A percentile compares a stretch with the other conserved stretches of the same genome.
Conservation (phyloP, 1,284 basidiomycete genomes). For the Fomitopsis betulina region DNA sequence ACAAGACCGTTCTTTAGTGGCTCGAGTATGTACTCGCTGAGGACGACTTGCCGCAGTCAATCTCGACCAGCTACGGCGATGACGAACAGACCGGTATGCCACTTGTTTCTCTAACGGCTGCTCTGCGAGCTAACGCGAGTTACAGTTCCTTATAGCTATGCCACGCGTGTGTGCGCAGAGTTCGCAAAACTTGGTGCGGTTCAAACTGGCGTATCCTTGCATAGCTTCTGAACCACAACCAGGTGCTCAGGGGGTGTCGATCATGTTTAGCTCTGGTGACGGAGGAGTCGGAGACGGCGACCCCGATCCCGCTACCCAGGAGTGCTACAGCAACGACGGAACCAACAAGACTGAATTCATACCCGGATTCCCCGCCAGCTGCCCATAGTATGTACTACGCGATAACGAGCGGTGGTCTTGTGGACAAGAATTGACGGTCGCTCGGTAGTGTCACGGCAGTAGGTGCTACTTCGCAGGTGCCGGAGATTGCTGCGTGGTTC, state of each 20-base stretch:
- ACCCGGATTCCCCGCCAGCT: constrained; percentile 55
- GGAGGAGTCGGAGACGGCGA: constrained; percentile 64
- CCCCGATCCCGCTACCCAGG: constrained; percentile 40
- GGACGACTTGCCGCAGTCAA: constrained; percentile 43
- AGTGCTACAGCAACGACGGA: constrained; percentile 59
- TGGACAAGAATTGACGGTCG: background rate
- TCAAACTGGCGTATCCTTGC: background rate
- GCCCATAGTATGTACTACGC: constrained; percentile 45
- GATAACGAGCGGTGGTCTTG: background rate
- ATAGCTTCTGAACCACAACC: background rate
- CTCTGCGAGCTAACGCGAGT: background rate
- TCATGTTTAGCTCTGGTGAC: constrained; percentile 65
- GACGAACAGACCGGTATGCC: constrained; percentile 56
- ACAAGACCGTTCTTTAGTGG: constrained; percentile 38
- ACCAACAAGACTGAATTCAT: constrained; percentile 50
- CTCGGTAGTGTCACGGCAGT: constrained; percentile 49
- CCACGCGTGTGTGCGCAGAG: constrained; percentile 53
- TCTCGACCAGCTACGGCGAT: constrained; percentile 67
- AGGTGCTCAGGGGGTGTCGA: constrained; percentile 59
- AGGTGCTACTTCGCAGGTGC: constrained; percentile 52
- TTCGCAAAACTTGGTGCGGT: constrained; percentile 57
- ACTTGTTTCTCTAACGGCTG: background rate
- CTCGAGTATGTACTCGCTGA: constrained; percentile 41
- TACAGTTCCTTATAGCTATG: constrained; percentile 57
- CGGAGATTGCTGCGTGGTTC: constrained; percentile 51